Base-by-base conservation (phyloP, 345 rosid species). In the Aurinia saxatilis region DNA sequence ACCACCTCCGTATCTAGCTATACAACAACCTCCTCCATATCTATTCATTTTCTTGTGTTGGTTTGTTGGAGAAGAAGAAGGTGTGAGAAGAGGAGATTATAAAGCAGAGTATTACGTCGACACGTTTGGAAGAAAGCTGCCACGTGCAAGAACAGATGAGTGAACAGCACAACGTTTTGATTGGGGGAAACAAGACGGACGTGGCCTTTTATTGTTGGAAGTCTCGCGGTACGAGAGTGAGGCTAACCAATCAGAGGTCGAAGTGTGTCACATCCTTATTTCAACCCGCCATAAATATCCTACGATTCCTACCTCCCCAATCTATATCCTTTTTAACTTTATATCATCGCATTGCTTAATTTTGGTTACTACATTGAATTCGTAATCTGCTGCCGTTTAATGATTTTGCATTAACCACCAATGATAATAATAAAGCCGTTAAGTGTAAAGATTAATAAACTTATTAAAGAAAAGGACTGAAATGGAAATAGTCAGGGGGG, bases 21-120 rank as follows among this genome's bases (percentile, higher is more conserved):
- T 80, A 52, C 92, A 90, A 31, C 97, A 90, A 2, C 88, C 92
- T 49, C 90, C 97, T 2, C 81, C 81, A 79, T 77, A 5, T 49
- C 1, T 12, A 19, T 4, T 1, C 8, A 2, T 42, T 8, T 17
- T 33, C 46, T 27, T 27, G 2, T 27, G 30, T 27, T 3, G 4
- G 4, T 3, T 35, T 47, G 73, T 73, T 11, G 70, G 59, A 64
- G 44, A 41, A 50, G 25, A 16, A 0, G 51, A 57, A 35, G 40
- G 52, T 27, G 9, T 12, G 2, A 19, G 27, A 18, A 18, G 6
- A n/a, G 5, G 2, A 14, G 6, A 46, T 70, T 62, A 46, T 54
- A 70, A 70, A 62, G 57, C 18, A 14, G 49, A 40, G 7, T 62
- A 35, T 62, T 46, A 15, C 44, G 30, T 46, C 51, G 87, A 81